Evolutionary conservation across 345 rosid species (phyloP).

Genomic region (Cochlearia excelsa): DNA sequence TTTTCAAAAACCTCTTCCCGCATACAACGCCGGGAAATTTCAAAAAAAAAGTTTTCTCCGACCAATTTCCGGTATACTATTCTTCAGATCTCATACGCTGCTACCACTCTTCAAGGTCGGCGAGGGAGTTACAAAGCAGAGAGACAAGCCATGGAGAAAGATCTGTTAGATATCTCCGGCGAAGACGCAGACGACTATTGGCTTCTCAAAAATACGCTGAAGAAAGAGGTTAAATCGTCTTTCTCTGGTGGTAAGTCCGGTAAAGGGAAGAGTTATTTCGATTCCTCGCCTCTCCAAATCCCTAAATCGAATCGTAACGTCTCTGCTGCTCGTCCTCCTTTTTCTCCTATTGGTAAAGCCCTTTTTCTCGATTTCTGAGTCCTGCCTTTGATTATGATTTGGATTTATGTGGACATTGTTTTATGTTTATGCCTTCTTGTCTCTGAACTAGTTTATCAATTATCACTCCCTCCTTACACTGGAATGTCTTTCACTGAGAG

Average conservation of each 20-base stretch:
- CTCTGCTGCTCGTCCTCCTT: slow-evolving; percentile 29
- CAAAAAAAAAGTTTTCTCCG: background rate
- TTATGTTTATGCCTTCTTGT: too few species aligned
- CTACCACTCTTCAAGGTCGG: background rate
- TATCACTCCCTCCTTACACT: background rate
- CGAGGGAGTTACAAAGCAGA: background rate
- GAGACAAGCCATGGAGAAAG: slow-evolving; percentile 48
- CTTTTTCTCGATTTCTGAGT: slow-evolving; percentile 1
- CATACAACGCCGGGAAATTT: slow-evolving; percentile 32
- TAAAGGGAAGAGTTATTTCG: slow-evolving; percentile 34
- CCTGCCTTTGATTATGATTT: background rate
- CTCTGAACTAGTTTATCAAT: background rate
- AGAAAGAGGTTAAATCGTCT: slow-evolving; percentile 30
- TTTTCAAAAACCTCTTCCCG: slow-evolving; percentile 30
- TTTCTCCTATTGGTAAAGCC: slow-evolving; percentile 40
- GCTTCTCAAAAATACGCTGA: slow-evolving; percentile 42
- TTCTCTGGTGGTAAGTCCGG: too few species aligned
- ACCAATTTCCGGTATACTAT: background rate
- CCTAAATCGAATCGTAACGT: slow-evolving; percentile 38
- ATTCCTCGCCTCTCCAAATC: slow-evolving; percentile 67
- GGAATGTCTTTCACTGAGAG: too few species aligned
- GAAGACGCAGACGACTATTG: slow-evolving; percentile 52
- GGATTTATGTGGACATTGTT: too few species aligned
- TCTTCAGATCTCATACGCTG: slow-evolving; percentile 28
- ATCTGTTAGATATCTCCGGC: slow-evolving; percentile 63